A percentile compares a stretch with the other conserved stretches of the same genome.
phyloP scores from a whole-genome alignment of 257 asterid genomes.

The Eustoma russellianum region DNA sequence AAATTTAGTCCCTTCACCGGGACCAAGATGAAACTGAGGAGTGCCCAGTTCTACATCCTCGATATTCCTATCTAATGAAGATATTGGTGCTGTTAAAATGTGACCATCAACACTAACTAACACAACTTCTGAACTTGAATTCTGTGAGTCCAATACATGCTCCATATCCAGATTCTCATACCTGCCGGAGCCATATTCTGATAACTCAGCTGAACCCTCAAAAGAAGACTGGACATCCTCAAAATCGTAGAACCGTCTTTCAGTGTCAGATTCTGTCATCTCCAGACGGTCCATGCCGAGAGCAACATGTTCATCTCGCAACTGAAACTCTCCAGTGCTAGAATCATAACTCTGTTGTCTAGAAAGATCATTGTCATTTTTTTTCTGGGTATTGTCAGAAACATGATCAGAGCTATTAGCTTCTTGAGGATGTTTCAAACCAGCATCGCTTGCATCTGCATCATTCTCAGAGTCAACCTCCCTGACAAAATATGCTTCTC shows the following conservation, averaged over 20 bases:
- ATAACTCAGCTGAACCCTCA: slow-evolving; percentile 51
- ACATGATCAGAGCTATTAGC: slow-evolving; percentile 15
- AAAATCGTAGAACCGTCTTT: slow-evolving; percentile 64
- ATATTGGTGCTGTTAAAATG: slow-evolving; percentile 78
- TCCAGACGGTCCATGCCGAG: slow-evolving; percentile 59
- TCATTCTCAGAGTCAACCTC: slow-evolving; percentile 46
- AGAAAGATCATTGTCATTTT: slow-evolving; percentile 24
- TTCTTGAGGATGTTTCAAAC: slow-evolving; percentile 24
- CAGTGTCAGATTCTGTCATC: slow-evolving; percentile 68
- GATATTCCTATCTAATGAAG: slow-evolving; percentile 41
- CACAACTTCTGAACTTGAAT: slow-evolving; percentile 68
- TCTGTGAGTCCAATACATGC: slow-evolving; percentile 49
- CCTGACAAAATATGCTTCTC: slow-evolving; percentile 79
- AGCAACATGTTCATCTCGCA: slow-evolving; percentile 56
- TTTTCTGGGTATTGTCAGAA: slow-evolving; percentile 18
- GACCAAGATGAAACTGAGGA: slow-evolving; percentile 71
- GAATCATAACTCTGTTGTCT: slow-evolving; percentile 31
- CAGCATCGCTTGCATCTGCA: slow-evolving; percentile 15
- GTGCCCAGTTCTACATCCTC: slow-evolving; percentile 52
- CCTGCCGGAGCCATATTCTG: slow-evolving; percentile 55
- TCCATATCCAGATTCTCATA: slow-evolving; percentile 56
- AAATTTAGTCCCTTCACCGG: slow-evolving; percentile 47
- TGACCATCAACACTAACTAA: slow-evolving; percentile 92
- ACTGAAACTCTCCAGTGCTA: slow-evolving; percentile 30
- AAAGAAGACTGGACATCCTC: slow-evolving; percentile 62